phyloP scores from a whole-genome alignment of 2,329 filamentous ascomycete genomes.

The Leptographium radiaticola region DNA sequence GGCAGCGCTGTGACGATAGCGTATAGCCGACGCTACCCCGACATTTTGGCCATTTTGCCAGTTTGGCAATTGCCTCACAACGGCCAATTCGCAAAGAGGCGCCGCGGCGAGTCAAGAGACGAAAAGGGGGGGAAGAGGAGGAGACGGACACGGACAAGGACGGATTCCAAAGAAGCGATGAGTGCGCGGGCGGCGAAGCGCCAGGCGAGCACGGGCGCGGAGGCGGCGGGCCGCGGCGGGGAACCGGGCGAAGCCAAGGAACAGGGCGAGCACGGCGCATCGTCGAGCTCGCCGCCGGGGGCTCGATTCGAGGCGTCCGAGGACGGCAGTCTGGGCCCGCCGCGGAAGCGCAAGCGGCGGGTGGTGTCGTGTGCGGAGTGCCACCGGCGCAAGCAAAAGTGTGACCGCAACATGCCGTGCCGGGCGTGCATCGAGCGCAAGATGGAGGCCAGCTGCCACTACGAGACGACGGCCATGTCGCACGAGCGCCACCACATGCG shows the following conservation, averaged over 20 bases:
- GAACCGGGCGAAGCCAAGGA: no score
- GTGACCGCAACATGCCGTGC: constrained; percentile 46
- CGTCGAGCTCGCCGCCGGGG: neutral
- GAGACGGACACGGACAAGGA: neutral
- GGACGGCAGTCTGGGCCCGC: constrained; percentile 20
- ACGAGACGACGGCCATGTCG: constrained; percentile 37
- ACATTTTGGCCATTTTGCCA: neutral
- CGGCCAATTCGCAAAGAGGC: neutral
- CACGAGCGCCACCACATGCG: constrained; percentile 21
- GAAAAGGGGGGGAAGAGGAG: neutral
- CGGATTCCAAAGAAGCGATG: neutral
- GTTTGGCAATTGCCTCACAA: neutral
- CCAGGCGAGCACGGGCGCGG: neutral
- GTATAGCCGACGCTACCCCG: neutral
- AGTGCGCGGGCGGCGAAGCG: constrained; percentile 7
- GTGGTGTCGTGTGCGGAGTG: constrained; percentile 54
- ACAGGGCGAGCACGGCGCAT: neutral
- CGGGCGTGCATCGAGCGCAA: constrained; percentile 45
- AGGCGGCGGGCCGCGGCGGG: neutral
- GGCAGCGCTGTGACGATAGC: neutral
- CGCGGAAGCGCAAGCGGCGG: constrained; percentile 43
- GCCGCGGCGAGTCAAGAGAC: neutral
- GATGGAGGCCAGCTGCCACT: constrained; percentile 41
- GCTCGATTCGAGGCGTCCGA: neutral
- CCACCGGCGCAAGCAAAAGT: constrained; percentile 52